Percentiles rank a stretch among this genome's conserved stretches.
These are phyloP conservation scores for Fusarium torulosum DNA, from an alignment of 2,329 filamentous ascomycete genomes.

Conservation along the genomic window DNA sequence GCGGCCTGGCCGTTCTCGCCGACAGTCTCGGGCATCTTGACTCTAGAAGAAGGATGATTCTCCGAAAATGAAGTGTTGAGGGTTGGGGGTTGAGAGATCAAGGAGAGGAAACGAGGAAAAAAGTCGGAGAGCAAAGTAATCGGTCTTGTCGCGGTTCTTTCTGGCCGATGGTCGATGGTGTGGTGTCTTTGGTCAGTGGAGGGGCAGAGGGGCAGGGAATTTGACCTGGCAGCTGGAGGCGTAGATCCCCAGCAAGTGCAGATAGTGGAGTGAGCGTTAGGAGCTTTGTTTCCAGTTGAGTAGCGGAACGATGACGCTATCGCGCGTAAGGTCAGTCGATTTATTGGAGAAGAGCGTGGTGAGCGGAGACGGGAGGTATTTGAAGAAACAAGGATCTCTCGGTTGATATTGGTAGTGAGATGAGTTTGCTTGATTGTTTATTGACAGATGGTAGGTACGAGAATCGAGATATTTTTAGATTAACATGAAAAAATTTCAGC, in stretches of 20 bases:
- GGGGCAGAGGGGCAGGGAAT: constrained; percentile 48
- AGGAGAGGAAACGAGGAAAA: constrained; percentile 19
- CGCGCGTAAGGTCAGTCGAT: constrained; percentile 46
- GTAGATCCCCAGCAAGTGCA: constrained; percentile 43
- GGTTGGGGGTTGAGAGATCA: constrained; percentile 1
- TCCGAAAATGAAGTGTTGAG: constrained; percentile 1
- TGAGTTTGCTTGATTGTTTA: background rate
- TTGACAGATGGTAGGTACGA: background rate
- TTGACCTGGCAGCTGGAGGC: constrained; percentile 43
- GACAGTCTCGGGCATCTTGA: constrained; percentile 55
- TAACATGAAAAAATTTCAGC: background rate
- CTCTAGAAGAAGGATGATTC: background rate
- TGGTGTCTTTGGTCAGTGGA: constrained; percentile 42
- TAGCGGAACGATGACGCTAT: constrained; percentile 48
- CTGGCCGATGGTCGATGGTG: constrained; percentile 34
- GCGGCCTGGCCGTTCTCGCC: constrained; percentile 52
- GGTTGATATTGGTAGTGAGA: constrained; percentile 13
- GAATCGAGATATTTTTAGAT: background rate
- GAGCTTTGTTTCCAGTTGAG: constrained; percentile 41
- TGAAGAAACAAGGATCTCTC: constrained; percentile 26
- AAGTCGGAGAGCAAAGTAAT: constrained; percentile 6
- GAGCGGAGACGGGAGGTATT: constrained; percentile 29
- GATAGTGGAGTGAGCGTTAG: constrained; percentile 46
- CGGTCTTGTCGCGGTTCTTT: constrained; percentile 39
- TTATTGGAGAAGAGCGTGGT: constrained; percentile 43